Evolutionary conservation across 2,329 filamentous ascomycete species (phyloP), one percentile per base, ranked within the genome.

Genomic region (Epichloe typhina): DNA sequence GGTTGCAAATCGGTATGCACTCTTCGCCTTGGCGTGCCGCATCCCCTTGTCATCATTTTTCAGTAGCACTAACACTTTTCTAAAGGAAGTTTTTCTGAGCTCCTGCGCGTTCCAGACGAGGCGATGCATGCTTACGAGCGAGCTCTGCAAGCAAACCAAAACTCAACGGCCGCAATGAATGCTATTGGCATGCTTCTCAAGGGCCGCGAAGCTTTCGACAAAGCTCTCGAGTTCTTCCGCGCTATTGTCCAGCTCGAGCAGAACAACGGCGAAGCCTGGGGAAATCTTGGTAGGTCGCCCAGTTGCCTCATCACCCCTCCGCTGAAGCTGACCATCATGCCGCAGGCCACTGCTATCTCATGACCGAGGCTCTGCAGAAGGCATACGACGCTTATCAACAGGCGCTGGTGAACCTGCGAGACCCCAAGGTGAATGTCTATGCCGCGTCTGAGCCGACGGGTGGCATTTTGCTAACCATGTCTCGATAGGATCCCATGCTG

Each of bases 351-450:
- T 97, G 93, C 70, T 95, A 91, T 65, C 75, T 98, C 26, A 98
- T 98, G 93, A 95, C 95, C 80, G 93, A 98, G 63, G 91, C 96
- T 62, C 71, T 97, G 36, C 93, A 97, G 69, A 89, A 97, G 64
- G 93, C 93, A 1, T 98, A 98, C 62, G 87, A 88, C 35, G 90
- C 93, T 1, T 98, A 98, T 65, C 93, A 98, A 66, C 88, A 94
- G 64, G 93, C 93, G 5, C 72, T 97, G 6, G 91, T 96, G 55
- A 91, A 97, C 67, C 74, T 98, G 40, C 82, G 85, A 46, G 91
- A 96, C 65, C 90, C 91, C 1, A 97, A 96, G 79, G 88, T 91
- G 69, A 55, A 74, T 54, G 13, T 51, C 23, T 2, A 39, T 39
- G 23, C 15, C 13, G 23, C 37, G n/a, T 7, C 13, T 19, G 26